These are phyloP conservation scores for Pseudopediastrum boryanum DNA, from an alignment of 139 green algal genomes.

Conservation along the genomic window DNA sequence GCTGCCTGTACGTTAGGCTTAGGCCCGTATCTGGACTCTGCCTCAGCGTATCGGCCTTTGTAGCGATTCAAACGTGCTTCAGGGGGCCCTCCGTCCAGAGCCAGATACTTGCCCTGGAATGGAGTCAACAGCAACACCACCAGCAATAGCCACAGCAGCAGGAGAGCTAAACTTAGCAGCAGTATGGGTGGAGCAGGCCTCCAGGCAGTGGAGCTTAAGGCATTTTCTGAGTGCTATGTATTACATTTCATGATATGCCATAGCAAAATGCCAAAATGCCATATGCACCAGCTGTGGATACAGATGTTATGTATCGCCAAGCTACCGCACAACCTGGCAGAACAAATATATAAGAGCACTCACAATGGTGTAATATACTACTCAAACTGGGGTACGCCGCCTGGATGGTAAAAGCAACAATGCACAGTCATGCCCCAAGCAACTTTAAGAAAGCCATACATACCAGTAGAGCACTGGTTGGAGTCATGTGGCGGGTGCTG, in stretches of 20 bases:
- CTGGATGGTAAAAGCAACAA: too few relatives aligned
- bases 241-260: neutral
- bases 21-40: constrained; percentile 79
- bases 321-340: too few relatives aligned
- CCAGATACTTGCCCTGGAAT: constrained; percentile 79
- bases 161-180: neutral
- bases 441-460: too few relatives aligned
- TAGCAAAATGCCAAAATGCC: neutral
- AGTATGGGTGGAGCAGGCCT: neutral
- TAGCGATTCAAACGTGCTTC: constrained; percentile 78
- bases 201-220: neutral
- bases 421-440: too few relatives aligned
- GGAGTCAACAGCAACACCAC: neutral
- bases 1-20: constrained; percentile 69
- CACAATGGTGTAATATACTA: too few relatives aligned
- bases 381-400: too few relatives aligned
- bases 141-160: neutral
- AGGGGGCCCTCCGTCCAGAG: constrained; percentile 47
- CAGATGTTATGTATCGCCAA: neutral
- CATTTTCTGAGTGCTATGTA: neutral
- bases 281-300: neutral
- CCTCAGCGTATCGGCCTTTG: constrained; percentile 77
- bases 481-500: neutral
- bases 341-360: too few relatives aligned
- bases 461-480: neutral